Evolutionary conservation across 1,139 yeast species (phyloP).

Genomic region (Kodamaea arcana): DNA sequence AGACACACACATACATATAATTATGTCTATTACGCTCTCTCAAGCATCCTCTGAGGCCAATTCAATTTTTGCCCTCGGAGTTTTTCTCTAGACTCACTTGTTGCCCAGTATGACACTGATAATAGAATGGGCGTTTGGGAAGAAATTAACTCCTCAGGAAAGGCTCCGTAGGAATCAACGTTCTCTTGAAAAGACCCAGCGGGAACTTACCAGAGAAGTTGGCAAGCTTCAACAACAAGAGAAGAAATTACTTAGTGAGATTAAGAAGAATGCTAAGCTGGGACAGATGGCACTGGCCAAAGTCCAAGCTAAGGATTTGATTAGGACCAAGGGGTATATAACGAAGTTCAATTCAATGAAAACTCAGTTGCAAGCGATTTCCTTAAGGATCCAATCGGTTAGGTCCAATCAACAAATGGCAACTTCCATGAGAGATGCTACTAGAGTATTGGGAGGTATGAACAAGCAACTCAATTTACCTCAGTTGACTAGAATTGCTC

Average conservation of each 20-base stretch:
- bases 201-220: constrained; percentile 87
- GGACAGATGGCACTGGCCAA: constrained; percentile 89
- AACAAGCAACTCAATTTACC: constrained; percentile 88
- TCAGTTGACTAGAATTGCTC: constrained; percentile 81
- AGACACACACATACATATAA: no score
- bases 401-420: constrained; percentile 96
- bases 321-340: constrained; percentile 77
- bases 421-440: constrained; percentile 92
- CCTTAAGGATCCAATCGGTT: constrained; percentile 83
- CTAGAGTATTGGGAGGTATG: constrained; percentile 79
- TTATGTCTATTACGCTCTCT: no score
- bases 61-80: no score
- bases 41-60: no score
- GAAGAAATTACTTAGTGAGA: constrained; percentile 77
- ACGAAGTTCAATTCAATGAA: constrained; percentile 91
- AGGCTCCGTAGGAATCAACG: constrained; percentile 91
- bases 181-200: constrained; percentile 87
- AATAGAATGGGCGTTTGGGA: constrained; percentile 95
- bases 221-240: constrained; percentile 85
- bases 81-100: no score
- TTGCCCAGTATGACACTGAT: constrained; percentile 30
- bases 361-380: constrained; percentile 92
- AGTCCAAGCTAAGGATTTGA: constrained; percentile 92
- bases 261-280: constrained; percentile 83
- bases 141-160: constrained; percentile 91